Evolutionary conservation across 2,329 filamentous ascomycete genomes (phyloP), one percentile per base, ranked within the genome.

Genomic region (Aspergillus sp.): DNA sequence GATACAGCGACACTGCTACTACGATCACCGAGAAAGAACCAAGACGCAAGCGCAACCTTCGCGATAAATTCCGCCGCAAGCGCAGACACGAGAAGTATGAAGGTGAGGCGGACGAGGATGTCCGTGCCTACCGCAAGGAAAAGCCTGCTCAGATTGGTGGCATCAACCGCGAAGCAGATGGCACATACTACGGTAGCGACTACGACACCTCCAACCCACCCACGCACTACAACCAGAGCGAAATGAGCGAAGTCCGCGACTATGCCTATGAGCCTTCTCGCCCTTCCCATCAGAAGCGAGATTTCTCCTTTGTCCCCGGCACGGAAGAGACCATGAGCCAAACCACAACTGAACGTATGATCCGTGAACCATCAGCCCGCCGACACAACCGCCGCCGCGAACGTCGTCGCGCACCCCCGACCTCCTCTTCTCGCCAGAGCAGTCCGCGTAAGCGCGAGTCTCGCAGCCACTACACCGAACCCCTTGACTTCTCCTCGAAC

Each of bases 131-230:
- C 79, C 89, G 93, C 22, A 83, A 91, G 69, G 93, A 98, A 77
- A 90, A 88, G 72, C 80, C 91, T 2, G 93, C 93, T 0, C 84
- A 89, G 51, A 92, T 98, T 2, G 93, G 93, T 36, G 93, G 93
- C 18, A 79, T 98, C 73, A 98, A 98, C 76, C 87, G 88, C 66
- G 82, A 89, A 64, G 83, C 87, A 43, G 93, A 97, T 65, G 89
- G 88, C 59, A 89, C 86, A 58, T 96, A 91, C 82, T 90, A 96
- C 70, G 90, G 90, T 73, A 88, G 88, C 48, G 86, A 88, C 63
- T 84, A 83, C 68, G 87, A 86, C 34, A 83, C 80, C n/a, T 85
- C 86, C 38, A 83, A 64, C 80, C 85, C 50, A 82, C 85, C 60
- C 83, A 89, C 62, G 76, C 55, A 79, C 56, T 77, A 76, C 58